Conservation (phyloP, 2,329 filamentous ascomycete species). For the Dendryphion nanum region DNA sequence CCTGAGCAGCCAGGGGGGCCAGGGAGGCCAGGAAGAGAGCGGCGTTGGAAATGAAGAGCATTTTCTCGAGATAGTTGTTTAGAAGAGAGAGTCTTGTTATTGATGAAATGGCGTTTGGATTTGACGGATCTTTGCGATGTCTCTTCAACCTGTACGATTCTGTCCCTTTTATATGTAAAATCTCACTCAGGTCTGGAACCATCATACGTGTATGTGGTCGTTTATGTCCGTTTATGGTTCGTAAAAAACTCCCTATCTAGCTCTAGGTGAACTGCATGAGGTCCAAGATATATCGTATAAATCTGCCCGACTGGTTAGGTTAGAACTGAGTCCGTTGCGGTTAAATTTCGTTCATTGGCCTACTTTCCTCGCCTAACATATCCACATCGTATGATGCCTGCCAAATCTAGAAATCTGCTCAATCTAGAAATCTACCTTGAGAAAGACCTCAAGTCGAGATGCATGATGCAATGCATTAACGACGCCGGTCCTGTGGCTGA, state of each 20-base stretch:
- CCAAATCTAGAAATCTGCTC: too few species aligned
- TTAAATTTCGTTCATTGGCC: too few species aligned
- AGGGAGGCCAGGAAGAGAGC: neutral
- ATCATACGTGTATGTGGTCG: neutral
- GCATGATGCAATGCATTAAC: neutral
- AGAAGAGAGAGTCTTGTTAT: neutral
- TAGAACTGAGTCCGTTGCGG: neutral
- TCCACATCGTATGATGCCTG: too few species aligned
- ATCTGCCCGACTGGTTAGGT: neutral
- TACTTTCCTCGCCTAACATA: too few species aligned
- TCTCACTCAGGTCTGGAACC: neutral
- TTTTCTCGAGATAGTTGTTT: neutral
- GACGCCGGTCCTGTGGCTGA: neutral
- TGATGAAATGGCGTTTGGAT: neutral
- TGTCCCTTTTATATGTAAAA: neutral
- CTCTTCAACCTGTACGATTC: conserved; percentile 1
- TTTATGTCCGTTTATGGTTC: neutral
- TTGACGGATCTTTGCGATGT: neutral
- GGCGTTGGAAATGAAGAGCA: conserved; percentile 1
- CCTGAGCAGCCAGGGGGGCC: neutral
- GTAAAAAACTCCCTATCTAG: neutral
- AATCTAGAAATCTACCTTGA: neutral
- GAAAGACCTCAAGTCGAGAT: neutral
- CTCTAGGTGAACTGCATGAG: neutral
- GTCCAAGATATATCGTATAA: neutral